phyloP scores from a whole-genome alignment of 1,139 yeast genomes.

The Hyphopichia wangnamkhiaoensis region DNA sequence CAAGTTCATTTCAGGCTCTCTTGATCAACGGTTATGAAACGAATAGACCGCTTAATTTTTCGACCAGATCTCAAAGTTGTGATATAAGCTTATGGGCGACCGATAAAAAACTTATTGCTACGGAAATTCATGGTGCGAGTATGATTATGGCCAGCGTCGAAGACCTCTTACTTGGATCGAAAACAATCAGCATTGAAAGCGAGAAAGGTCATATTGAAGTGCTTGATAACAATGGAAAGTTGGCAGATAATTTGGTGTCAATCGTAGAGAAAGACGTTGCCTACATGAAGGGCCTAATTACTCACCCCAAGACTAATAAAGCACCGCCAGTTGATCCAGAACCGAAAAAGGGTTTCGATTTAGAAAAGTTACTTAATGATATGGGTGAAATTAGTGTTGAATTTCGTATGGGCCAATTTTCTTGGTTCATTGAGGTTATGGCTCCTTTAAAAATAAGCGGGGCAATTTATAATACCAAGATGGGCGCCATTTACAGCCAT shows the following conservation, averaged over 20 bases:
- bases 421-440: conserved; percentile 22
- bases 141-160: conserved; percentile 17
- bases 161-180: conserved; percentile 14
- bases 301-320: too few relatives aligned
- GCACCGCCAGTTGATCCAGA: neutral
- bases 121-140: conserved; percentile 9
- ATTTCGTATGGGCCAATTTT: conserved; percentile 20
- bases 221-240: conserved; percentile 13
- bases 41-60: conserved; percentile 5
- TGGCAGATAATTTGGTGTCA: conserved; percentile 7
- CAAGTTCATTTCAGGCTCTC: neutral
- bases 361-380: too few relatives aligned
- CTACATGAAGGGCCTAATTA: conserved; percentile 14
- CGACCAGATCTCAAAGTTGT: conserved; percentile 7
- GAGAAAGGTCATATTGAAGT: conserved; percentile 13
- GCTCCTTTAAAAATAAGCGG: conserved; percentile 19
- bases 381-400: neutral
- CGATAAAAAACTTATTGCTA: conserved; percentile 9
- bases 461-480: conserved; percentile 17
- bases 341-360: too few relatives aligned
- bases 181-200: conserved; percentile 12
- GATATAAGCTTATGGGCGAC: conserved; percentile 11
- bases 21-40: neutral
- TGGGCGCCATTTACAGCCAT: conserved; percentile 14
- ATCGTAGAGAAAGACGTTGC: conserved; percentile 21